These are phyloP conservation scores for Venturia effusa DNA, from an alignment of 2,329 filamentous ascomycete genomes.

Conservation along the genomic window DNA sequence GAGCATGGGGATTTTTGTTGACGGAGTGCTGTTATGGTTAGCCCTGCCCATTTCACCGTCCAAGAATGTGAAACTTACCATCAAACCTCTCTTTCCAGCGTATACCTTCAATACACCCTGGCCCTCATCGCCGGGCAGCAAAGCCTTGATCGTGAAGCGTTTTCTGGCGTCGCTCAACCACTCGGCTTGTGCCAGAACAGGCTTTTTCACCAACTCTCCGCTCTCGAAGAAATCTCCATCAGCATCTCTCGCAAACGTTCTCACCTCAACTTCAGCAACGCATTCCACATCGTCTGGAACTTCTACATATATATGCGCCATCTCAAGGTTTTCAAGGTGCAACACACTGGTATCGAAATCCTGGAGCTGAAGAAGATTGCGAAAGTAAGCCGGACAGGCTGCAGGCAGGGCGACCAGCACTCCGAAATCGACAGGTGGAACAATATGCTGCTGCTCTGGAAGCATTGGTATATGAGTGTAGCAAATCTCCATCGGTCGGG, in stretches of 20 bases:
- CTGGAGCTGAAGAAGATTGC: conserved; percentile 64
- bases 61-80: conserved; percentile 39
- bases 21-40: conserved; percentile 56
- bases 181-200: conserved; percentile 79
- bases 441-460: conserved; percentile 83
- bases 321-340: conserved; percentile 82
- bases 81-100: conserved; percentile 84
- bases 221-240: conserved; percentile 93
- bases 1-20: conserved; percentile 86
- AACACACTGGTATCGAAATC: conserved; percentile 85
- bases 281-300: conserved; percentile 87
- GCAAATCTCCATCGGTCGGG: conserved; percentile 77
- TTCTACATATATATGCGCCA: conserved; percentile 79
- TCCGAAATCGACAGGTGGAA: conserved; percentile 76
- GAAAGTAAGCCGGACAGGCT: conserved; percentile 80
- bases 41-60: conserved; percentile 15
- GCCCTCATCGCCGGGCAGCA: conserved; percentile 85
- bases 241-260: conserved; percentile 65
- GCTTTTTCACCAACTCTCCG: conserved; percentile 75
- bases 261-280: conserved; percentile 82
- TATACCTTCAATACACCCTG: conserved; percentile 83
- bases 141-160: conserved; percentile 83
- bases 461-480: conserved; percentile 91
- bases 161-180: conserved; percentile 74
- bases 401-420: conserved; percentile 77